Conservation (phyloP, 768 basidiomycete genomes). For the Harrya chromipes region DNA sequence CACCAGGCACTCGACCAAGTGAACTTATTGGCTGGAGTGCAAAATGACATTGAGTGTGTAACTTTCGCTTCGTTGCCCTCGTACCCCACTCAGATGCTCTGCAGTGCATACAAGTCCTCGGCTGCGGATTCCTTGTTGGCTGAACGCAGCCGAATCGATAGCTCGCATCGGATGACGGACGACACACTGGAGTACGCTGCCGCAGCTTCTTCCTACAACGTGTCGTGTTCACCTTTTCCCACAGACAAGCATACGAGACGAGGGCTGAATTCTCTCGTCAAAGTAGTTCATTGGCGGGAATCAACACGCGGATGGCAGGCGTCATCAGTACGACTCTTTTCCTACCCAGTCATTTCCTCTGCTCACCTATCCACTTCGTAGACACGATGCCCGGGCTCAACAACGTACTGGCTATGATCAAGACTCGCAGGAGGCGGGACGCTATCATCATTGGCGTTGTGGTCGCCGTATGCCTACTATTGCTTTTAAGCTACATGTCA, state of each 20-base stretch:
- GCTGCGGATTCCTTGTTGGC: conserved; percentile 82
- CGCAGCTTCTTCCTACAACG: not conserved
- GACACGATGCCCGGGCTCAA: conserved; percentile 94
- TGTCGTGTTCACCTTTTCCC: not conserved
- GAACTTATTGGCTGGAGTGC: conserved; percentile 83
- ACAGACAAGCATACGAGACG: conserved; percentile 95
- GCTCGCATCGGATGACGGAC: conserved; percentile 93
- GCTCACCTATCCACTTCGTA: conserved; percentile 28
- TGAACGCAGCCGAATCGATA: conserved; percentile 88
- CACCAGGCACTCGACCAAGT: conserved; percentile 81
- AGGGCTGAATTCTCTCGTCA: conserved; percentile 90
- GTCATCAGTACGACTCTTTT: conserved; percentile 63
- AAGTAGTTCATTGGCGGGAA: conserved; percentile 65
- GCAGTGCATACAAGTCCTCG: conserved; percentile 87
- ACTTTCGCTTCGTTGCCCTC: not conserved
- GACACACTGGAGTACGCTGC: conserved; percentile 75
- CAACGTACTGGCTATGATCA: conserved; percentile 88
- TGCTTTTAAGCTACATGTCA: conserved; percentile 49
- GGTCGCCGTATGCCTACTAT: conserved; percentile 80
- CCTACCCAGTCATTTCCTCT: not conserved
- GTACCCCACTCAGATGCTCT: not conserved
- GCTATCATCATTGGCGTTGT: conserved; percentile 83
- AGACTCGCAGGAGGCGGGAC: conserved; percentile 84
- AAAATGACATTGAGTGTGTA: conserved; percentile 92
- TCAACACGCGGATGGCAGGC: conserved; percentile 80